Evolutionary conservation across 1,139 yeast species (phyloP), one percentile per base, ranked within the genome.

Genomic region (Yamadazyma sp.): DNA sequence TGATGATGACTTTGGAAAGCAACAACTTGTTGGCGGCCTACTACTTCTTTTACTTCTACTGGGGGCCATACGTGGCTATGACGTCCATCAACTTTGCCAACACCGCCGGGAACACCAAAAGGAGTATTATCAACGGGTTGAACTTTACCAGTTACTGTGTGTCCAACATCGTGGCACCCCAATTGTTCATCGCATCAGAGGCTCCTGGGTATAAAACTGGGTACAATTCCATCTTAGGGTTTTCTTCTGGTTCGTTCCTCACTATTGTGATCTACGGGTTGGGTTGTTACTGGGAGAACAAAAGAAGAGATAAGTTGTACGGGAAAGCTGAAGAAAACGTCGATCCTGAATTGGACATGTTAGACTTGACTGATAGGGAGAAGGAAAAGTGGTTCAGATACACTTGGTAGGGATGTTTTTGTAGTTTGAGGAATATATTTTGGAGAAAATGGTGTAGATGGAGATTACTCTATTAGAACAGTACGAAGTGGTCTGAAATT

Each of bases 151-250:
- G 52, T 2, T 60, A 58, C 35, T 55, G 60, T 23, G 46, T 59
- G 24, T 43, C 59, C n/a, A 59, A 59, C 33, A 56, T 60, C 25
- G 56, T 59, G 22, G 59, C 61, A 10, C 62, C 64, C 4, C 62
- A 57, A 37, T 46, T 57, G 14, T 59, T 61, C 52, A 51, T 52
- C 30, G 41, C 48, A 4, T 48, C 40, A 30, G 57, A 58, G 42
- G 59, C 53, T 6, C 62, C 62, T 16, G 37, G 46, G 11, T 59
- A 55, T 36, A 42, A 45, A 39, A 53, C 66, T 4, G 62, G 62
- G 3, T 58, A 58, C 53, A 42, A 50, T 29, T 54, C 58, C 12
- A 59, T 55, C 30, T 45, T 49, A 16, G 49, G 48, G 2, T 48
- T 48, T 33, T 42, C 46, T 3, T 16, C 40, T 22, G 51, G 45